Base-by-base conservation (phyloP, 352 stramenopile species). In the Aphanomyces astaci region DNA sequence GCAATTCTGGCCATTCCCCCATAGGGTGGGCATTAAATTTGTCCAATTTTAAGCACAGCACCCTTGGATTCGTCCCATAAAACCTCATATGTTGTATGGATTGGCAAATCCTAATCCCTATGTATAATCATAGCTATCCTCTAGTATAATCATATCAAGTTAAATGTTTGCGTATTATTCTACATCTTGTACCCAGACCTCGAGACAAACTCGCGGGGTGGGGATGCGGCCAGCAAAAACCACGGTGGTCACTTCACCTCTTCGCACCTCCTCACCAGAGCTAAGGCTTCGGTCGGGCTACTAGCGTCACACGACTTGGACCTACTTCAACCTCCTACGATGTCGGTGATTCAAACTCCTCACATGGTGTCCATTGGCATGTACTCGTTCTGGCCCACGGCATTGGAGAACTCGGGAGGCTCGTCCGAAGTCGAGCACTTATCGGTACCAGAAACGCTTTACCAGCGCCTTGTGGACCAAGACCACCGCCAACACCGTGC, bases 331-430 rank as follows among this genome's bases (percentile, higher is more conserved):
- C 7, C 15, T 43, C 36, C 17, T 9, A 59, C 51, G 11, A 53
- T 53, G 45, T 53, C 30, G 51, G 13, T 39, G 13, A 22, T 59
- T 59, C 51, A 59, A 36, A 68, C 62, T 9, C 62, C 62, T 10
- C 62, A 68, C 62, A 60, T 68, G 33, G 62, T 68, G 31, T 68
- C 62, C 9, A 40, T 68, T 24, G 62, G 62, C 51, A 68, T 68
- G 62, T 68, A 56, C 31, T 68, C 62, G 25, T 68, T 56, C 51
- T 68, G 62, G 62, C 62, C 62, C 4, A 68, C 62, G 3, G 62
- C 62, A 10, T n/a, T 68, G 3, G 27, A 68, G 30, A 57, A 59
- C 33, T 28, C 62, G 4, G 36, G 13, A 13, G 25, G 3, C 9
- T 30, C 33, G 24, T 43, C 51, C 17, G 46, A 57, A 7, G 48